Evolutionary conservation across 2,329 filamentous ascomycete genomes (phyloP).

Genomic region (Emergomyces pasteurianus): DNA sequence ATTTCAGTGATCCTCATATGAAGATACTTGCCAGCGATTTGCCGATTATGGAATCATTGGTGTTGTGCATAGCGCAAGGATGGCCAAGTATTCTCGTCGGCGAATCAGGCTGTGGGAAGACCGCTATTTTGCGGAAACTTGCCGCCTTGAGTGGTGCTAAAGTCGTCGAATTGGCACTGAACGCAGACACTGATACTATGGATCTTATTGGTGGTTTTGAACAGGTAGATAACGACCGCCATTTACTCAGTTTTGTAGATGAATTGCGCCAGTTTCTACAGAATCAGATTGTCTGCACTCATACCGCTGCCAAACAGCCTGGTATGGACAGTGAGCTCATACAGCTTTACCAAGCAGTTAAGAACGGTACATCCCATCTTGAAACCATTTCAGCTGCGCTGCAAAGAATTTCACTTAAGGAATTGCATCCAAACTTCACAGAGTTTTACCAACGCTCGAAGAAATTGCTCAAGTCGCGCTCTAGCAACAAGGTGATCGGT

Average conservation of each 20-base stretch:
- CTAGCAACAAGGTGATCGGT: constrained; percentile 56
- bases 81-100: constrained; percentile 87
- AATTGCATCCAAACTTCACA: constrained; percentile 37
- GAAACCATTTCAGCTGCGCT: constrained; percentile 22
- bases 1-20: constrained; percentile 22
- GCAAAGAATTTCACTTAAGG: constrained; percentile 27
- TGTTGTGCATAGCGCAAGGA: constrained; percentile 74
- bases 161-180: constrained; percentile 75
- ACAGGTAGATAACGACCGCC: constrained; percentile 71
- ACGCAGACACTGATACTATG: constrained; percentile 92
- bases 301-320: constrained; percentile 15
- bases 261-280: constrained; percentile 45
- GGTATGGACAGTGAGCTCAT: constrained; percentile 17
- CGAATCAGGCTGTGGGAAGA: constrained; percentile 76
- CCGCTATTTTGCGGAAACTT: constrained; percentile 62
- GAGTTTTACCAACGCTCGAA: constrained; percentile 39
- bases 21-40: constrained; percentile 37
- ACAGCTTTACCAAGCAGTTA: constrained; percentile 22
- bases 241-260: constrained; percentile 50
- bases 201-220: constrained; percentile 96
- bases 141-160: constrained; percentile 67
- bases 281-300: constrained; percentile 21
- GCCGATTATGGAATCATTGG: constrained; percentile 67
- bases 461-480: constrained; percentile 40
- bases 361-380: constrained; percentile 18